Conservation (phyloP, 1,284 basidiomycete genomes). For the Macrocystidia cucumis region DNA sequence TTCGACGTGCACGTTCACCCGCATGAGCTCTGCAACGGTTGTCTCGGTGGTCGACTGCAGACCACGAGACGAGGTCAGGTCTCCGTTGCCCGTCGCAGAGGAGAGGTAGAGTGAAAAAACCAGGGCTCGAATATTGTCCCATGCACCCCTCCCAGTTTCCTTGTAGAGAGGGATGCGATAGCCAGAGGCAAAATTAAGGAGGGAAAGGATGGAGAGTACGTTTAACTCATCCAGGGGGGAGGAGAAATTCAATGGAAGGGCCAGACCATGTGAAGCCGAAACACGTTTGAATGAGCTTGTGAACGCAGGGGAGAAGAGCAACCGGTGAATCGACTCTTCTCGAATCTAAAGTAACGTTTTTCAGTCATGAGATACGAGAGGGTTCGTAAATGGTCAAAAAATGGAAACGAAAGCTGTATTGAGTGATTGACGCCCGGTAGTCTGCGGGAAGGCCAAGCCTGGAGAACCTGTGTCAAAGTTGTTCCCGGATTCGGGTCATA, state of each 20-base stretch:
- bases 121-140: constrained; percentile 71
- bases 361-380: not conserved
- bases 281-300: constrained; percentile 54
- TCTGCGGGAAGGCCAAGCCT: too few relatives aligned
- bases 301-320: constrained; percentile 61
- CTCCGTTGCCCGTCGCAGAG: constrained; percentile 44
- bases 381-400: constrained; percentile 1
- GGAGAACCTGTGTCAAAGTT: too few relatives aligned
- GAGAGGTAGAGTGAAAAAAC: constrained; percentile 66
- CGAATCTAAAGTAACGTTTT: constrained; percentile 39
- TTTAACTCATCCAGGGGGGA: constrained; percentile 67
- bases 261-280: constrained; percentile 54
- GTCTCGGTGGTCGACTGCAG: constrained; percentile 44
- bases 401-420: not conserved
- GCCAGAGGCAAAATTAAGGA: constrained; percentile 78
- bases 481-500: too few relatives aligned
- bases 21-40: constrained; percentile 68
- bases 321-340: constrained; percentile 44
- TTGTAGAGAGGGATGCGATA: constrained; percentile 67
- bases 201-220: constrained; percentile 60
- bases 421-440: too few relatives aligned
- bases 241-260: constrained; percentile 72
- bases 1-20: constrained; percentile 64
- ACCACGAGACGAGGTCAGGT: constrained; percentile 62
- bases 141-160: constrained; percentile 68